Evolutionary conservation across 805 yeast genomes (phyloP).

Genomic region (Saturnispora saitoi): DNA sequence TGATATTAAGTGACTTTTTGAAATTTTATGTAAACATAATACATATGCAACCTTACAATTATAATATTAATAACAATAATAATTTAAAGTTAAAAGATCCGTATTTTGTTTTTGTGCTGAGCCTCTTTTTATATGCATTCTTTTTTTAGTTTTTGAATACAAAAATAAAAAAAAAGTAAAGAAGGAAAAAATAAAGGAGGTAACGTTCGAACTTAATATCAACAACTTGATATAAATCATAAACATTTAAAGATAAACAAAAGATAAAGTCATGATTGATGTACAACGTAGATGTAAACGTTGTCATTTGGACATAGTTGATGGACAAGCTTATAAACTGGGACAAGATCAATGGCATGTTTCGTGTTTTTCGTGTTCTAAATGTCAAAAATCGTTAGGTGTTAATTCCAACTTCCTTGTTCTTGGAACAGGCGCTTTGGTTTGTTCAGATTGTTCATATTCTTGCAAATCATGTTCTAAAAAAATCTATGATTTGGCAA

Average conservation of each 20-base stretch:
- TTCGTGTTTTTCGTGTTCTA: conserved; percentile 83
- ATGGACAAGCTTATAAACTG: conserved; percentile 91
- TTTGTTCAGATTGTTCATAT: conserved; percentile 89
- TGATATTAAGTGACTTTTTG: too few species aligned
- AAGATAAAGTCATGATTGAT: conserved; percentile 1
- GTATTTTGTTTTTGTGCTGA: too few species aligned
- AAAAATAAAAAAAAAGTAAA: conserved; percentile 28
- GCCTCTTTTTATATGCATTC: neutral
- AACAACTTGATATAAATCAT: neutral
- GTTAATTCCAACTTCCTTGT: conserved; percentile 86
- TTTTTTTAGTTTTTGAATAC: conserved; percentile 37
- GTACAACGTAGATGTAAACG: conserved; percentile 23
- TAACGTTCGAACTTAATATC: neutral
- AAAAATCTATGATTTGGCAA: conserved; percentile 88
- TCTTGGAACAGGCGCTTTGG: conserved; percentile 83
- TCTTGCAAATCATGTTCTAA: conserved; percentile 77
- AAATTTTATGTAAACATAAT: too few species aligned
- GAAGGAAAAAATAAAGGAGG: conserved; percentile 23
- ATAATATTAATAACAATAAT: too few species aligned
- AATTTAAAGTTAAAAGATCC: too few species aligned
- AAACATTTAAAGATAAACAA: neutral
- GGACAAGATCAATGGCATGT: conserved; percentile 97
- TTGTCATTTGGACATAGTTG: conserved; percentile 52
- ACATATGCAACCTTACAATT: too few species aligned
- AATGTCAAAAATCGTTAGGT: conserved; percentile 69